phyloP scores from a whole-genome alignment of 768 basidiomycete species.

The Rhodotorula taiwanensis region DNA sequence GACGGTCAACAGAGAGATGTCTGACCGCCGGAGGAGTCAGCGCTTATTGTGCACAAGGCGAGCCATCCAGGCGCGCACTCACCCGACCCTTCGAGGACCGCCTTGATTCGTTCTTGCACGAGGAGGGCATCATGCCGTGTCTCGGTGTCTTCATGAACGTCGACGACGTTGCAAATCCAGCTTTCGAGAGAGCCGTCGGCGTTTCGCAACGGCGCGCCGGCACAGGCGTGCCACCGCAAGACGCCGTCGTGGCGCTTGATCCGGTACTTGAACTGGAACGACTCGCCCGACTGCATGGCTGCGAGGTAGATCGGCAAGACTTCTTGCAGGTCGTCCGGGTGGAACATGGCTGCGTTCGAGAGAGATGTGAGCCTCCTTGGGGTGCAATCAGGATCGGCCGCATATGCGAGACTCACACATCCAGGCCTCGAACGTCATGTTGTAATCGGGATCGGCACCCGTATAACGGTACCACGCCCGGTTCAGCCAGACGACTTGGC shows the following conservation, averaged over 20 bases:
- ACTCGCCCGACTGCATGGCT: conserved; percentile 8
- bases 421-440: background rate
- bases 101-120: conserved; percentile 17
- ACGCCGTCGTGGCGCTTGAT: conserved; percentile 1
- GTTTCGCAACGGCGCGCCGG: background rate
- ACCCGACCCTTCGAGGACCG: conserved; percentile 16
- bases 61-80: background rate
- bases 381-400: background rate
- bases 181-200: background rate
- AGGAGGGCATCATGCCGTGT: conserved; percentile 8
- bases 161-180: conserved; percentile 8
- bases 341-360: conserved; percentile 1
- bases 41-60: background rate
- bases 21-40: background rate
- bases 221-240: conserved; percentile 11
- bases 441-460: background rate
- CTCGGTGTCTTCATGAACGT: conserved; percentile 5
- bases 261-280: conserved; percentile 29
- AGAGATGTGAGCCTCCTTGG: background rate
- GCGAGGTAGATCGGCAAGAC: conserved; percentile 14
- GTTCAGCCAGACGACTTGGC: conserved; percentile 19
- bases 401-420: background rate
- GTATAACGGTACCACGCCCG: conserved; percentile 16
- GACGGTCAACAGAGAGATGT: conserved; percentile 16
- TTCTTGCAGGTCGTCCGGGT: conserved; percentile 19